Conservation (phyloP, 2,329 filamentous ascomycete genomes). For the Paracoccidioides lutzii region DNA sequence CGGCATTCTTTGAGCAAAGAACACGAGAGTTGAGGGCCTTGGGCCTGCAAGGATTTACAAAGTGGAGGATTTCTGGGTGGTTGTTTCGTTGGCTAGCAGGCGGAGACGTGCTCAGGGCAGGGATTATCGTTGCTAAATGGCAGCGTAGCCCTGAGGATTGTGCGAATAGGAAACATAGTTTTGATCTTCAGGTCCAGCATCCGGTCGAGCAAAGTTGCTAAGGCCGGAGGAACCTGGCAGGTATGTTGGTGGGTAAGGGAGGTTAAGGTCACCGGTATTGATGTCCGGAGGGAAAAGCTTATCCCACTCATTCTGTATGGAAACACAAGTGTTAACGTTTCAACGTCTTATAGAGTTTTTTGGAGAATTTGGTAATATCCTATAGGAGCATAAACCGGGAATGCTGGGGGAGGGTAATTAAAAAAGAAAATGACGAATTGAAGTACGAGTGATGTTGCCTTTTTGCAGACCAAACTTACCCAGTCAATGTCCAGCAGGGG, state of each 20-base stretch:
- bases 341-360: background rate
- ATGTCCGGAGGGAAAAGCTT: slow-evolving; percentile 28
- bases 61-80: slow-evolving; percentile 11
- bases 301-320: slow-evolving; percentile 23
- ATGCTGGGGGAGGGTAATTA: background rate
- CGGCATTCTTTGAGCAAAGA: slow-evolving; percentile 31
- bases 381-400: background rate
- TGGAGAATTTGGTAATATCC: background rate
- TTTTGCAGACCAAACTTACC: slow-evolving; percentile 37
- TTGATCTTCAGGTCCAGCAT: background rate
- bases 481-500: slow-evolving; percentile 49
- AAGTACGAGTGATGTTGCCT: background rate
- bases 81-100: slow-evolving; percentile 9
- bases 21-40: slow-evolving; percentile 22
- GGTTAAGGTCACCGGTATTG: slow-evolving; percentile 42
- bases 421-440: background rate
- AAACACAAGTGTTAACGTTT: background rate
- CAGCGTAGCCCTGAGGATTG: background rate
- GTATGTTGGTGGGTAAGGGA: slow-evolving; percentile 24
- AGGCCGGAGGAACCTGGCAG: background rate
- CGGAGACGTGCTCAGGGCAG: slow-evolving; percentile 9
- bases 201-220: background rate
- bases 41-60: slow-evolving; percentile 20
- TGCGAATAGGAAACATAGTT: slow-evolving; percentile 1
- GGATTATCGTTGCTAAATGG: slow-evolving; percentile 10